phyloP scores from a whole-genome alignment of 768 basidiomycete genomes.

The Pisolithus orientalis region DNA sequence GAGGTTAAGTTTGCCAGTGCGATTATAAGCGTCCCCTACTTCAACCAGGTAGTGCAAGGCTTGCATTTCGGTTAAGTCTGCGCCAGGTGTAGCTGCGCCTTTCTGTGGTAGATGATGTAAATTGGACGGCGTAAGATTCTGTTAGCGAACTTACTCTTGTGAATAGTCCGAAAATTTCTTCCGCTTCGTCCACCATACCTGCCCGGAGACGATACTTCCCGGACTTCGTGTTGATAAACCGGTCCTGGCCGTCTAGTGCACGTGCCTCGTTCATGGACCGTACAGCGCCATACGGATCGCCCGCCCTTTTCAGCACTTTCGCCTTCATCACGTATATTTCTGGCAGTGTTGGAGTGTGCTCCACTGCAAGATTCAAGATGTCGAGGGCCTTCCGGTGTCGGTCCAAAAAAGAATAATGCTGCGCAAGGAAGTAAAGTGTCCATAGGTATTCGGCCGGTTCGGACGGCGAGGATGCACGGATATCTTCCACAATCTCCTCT shows the following conservation, averaged over 20 bases:
- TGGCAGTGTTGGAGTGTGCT: constrained; percentile 90
- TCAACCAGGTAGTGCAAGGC: constrained; percentile 82
- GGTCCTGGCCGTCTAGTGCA: constrained; percentile 84
- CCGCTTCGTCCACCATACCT: constrained; percentile 73
- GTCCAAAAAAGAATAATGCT: constrained; percentile 71
- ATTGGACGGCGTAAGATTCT: background rate
- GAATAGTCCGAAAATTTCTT: constrained; percentile 72
- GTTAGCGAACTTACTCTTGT: constrained; percentile 64
- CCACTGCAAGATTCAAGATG: constrained; percentile 57
- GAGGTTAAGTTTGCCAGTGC: constrained; percentile 58
- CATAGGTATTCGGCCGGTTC: constrained; percentile 84
- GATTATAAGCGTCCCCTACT: constrained; percentile 67
- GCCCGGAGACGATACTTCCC: constrained; percentile 88
- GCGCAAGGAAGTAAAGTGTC: constrained; percentile 92
- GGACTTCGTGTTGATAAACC: constrained; percentile 90
- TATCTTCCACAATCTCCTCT: constrained; percentile 59
- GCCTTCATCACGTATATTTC: constrained; percentile 82
- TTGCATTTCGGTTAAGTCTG: constrained; percentile 95
- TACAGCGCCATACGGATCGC: constrained; percentile 74
- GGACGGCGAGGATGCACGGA: constrained; percentile 26
- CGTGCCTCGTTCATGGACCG: constrained; percentile 74
- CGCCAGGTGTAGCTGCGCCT: constrained; percentile 64
- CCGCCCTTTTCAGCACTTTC: constrained; percentile 79
- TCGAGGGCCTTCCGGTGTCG: constrained; percentile 43
- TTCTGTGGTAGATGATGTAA: constrained; percentile 47